A percentile compares a stretch with the other conserved stretches of the same genome.
These are phyloP conservation scores for Salisapilia sapeloensis DNA, from an alignment of 352 stramenopile species.

Conservation along the genomic window DNA sequence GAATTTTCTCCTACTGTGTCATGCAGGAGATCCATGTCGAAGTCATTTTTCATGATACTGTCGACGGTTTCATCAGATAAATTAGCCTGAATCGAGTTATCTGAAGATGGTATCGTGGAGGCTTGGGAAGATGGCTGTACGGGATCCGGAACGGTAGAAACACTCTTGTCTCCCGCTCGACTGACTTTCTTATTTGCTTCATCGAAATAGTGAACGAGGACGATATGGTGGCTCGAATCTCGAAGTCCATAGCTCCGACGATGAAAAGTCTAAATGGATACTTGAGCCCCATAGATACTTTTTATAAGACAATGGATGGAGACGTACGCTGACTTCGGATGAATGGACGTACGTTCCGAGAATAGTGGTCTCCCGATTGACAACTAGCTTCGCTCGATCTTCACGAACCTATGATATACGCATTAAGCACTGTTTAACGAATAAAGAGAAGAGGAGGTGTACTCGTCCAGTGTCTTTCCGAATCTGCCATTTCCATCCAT, in stretches of 20 bases:
- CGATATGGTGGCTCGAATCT: slow-evolving; percentile 37
- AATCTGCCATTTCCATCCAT: slow-evolving; percentile 77
- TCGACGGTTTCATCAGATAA: too few species aligned
- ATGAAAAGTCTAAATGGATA: slow-evolving; percentile 44
- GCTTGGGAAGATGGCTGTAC: background rate
- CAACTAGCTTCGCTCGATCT: slow-evolving; percentile 69
- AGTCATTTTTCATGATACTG: too few species aligned
- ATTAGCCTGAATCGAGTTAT: background rate
- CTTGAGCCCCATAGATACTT: background rate
- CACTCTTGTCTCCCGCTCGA: background rate
- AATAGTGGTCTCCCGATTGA: slow-evolving; percentile 69
- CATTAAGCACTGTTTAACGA: too few species aligned
- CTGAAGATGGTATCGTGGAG: background rate
- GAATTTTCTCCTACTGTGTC: too few species aligned
- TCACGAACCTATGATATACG: slow-evolving; percentile 37
- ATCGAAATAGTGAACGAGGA: slow-evolving; percentile 82
- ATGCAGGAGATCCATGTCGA: too few species aligned
- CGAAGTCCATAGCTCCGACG: slow-evolving; percentile 66
- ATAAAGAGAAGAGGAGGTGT: slow-evolving; percentile 1
- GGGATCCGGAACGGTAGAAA: background rate
- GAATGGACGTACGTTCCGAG: slow-evolving; percentile 76
- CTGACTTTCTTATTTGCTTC: slow-evolving; percentile 48
- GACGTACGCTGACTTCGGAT: slow-evolving; percentile 34
- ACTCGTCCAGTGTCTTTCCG: slow-evolving; percentile 65
- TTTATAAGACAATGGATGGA: background rate